These are phyloP conservation scores for Laburnicola sp. DNA, from an alignment of 2,329 filamentous ascomycete species.

Conservation along the genomic window DNA sequence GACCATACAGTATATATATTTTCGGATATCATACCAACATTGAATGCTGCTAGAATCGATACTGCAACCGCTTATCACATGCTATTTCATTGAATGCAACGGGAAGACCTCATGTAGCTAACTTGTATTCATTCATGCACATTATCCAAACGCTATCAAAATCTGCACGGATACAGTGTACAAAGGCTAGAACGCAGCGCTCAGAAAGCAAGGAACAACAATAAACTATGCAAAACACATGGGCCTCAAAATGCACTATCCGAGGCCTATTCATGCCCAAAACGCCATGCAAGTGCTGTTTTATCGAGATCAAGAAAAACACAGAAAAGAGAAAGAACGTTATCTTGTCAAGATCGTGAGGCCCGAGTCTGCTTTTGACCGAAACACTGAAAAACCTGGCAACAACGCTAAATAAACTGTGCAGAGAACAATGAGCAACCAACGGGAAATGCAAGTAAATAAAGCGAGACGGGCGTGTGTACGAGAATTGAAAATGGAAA, in stretches of 20 bases:
- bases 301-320: background rate
- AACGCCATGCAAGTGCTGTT: slow-evolving; percentile 5
- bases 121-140: too few relatives aligned
- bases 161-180: too few relatives aligned
- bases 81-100: too few relatives aligned
- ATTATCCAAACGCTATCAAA: too few relatives aligned
- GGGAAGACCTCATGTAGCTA: too few relatives aligned
- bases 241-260: slow-evolving; percentile 10
- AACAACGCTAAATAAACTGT: background rate
- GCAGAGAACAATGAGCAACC: background rate
- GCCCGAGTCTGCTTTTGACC: background rate
- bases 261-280: background rate
- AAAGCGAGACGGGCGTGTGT: background rate
- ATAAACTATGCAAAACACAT: background rate
- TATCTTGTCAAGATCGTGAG: background rate
- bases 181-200: background rate
- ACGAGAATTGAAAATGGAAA: background rate
- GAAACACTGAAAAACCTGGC: background rate
- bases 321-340: background rate
- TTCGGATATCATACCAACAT: too few relatives aligned
- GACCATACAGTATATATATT: too few relatives aligned
- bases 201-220: slow-evolving; percentile 2
- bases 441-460: background rate
- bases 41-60: too few relatives aligned
- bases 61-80: too few relatives aligned